Evolutionary conservation across 495 filamentous ascomycete genomes (phyloP).

Genomic region (Aspergillus sparsus): DNA sequence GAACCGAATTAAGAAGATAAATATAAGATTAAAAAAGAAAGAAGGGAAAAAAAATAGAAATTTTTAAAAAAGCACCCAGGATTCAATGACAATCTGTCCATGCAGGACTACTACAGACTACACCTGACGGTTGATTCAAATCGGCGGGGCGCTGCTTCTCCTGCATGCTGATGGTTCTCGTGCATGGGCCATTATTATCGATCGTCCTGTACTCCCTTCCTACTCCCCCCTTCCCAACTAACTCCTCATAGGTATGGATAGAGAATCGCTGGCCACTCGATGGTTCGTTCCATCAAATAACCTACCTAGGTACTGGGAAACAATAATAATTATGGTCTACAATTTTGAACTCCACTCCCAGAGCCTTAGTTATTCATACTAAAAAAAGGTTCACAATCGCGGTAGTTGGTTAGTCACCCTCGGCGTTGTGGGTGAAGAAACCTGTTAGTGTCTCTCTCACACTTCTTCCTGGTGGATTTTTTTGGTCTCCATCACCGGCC

Average conservation of each 20-base stretch:
- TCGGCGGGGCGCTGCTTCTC: slow-evolving; percentile 29
- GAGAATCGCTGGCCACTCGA: slow-evolving; percentile 14
- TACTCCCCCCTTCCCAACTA: slow-evolving; percentile 10
- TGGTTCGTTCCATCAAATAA: slow-evolving; percentile 19
- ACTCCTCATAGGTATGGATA: slow-evolving; percentile 1
- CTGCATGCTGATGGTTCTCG: slow-evolving; percentile 30
- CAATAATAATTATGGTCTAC: slow-evolving; percentile 20
- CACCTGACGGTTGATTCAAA: slow-evolving; percentile 33
- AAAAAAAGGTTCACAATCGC: slow-evolving; percentile 23
- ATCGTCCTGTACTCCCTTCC: slow-evolving; percentile 7
- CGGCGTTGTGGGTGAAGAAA: slow-evolving; percentile 19
- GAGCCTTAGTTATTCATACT: slow-evolving; percentile 2
- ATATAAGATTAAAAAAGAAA: background rate
- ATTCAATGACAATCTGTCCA: slow-evolving; percentile 15
- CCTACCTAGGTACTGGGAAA: background rate
- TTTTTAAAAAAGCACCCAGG: slow-evolving; percentile 1
- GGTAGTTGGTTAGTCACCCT: slow-evolving; percentile 13
- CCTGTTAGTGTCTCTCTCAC: background rate
- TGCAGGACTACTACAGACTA: slow-evolving; percentile 27
- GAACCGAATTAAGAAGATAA: background rate
- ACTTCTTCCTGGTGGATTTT: slow-evolving; percentile 5
- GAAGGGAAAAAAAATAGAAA: background rate
- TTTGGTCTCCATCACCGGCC: slow-evolving; percentile 7
- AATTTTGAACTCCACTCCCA: background rate
- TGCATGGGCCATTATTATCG: slow-evolving; percentile 29